Conservation (phyloP, 2,329 filamentous ascomycete genomes). For the Stemphylium lycopersici region DNA sequence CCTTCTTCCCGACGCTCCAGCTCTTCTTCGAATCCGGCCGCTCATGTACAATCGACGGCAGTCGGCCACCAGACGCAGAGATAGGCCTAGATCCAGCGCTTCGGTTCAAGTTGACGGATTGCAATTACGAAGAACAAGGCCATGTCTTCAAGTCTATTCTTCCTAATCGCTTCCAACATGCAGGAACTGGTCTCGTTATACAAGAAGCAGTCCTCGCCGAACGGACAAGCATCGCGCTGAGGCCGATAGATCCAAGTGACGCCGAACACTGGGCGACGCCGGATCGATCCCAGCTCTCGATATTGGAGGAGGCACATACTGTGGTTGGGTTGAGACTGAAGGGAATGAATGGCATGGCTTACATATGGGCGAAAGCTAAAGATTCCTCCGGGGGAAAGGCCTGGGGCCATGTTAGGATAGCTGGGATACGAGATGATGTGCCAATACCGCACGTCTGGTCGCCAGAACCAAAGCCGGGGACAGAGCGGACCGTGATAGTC, state of each 20-base stretch:
- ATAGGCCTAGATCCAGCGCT: constrained; percentile 35
- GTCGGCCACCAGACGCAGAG: constrained; percentile 16
- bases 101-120: constrained; percentile 37
- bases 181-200: constrained; percentile 23
- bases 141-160: constrained; percentile 20
- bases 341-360: constrained; percentile 34
- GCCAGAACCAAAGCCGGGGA: constrained; percentile 19
- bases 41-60: constrained; percentile 33
- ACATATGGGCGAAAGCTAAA: constrained; percentile 26
- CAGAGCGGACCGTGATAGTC: constrained; percentile 20
- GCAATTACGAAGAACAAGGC: constrained; percentile 36
- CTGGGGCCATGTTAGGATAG: constrained; percentile 33
- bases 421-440: constrained; percentile 29
- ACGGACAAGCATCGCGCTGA: constrained; percentile 30
- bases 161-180: constrained; percentile 18
- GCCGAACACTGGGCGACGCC: background rate
- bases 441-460: constrained; percentile 27
- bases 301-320: constrained; percentile 25
- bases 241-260: background rate
- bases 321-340: constrained; percentile 35
- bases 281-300: constrained; percentile 1
- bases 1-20: constrained; percentile 38
- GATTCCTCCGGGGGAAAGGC: background rate
- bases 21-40: constrained; percentile 40
- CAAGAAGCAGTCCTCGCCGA: constrained; percentile 25